Percentiles rank a stretch among this genome's conserved stretches.
Evolutionary conservation across 371 early-diverging fungal genomes (phyloP).

Genomic region (Batkoa obscura): DNA sequence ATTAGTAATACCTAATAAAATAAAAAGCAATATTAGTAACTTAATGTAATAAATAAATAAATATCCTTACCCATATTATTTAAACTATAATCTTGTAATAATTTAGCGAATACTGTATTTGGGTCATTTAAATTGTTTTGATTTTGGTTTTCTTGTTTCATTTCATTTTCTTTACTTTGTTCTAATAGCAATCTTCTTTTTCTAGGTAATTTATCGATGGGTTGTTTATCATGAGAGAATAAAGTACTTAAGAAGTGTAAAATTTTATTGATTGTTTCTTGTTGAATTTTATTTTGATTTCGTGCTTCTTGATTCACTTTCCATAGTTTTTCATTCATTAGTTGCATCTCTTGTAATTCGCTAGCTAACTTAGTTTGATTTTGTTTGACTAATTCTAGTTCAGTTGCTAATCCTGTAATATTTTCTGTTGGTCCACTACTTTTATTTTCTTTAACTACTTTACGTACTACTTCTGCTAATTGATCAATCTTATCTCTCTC

Average conservation of each 20-base stretch:
- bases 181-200: constrained; percentile 23
- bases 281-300: constrained; percentile 64
- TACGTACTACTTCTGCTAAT: neutral
- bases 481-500: constrained; percentile 31
- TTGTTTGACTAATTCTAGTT: constrained; percentile 38
- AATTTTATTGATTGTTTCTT: constrained; percentile 82
- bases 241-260: constrained; percentile 58
- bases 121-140: neutral
- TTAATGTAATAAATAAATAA: neutral
- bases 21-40: neutral
- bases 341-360: constrained; percentile 69
- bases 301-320: constrained; percentile 51
- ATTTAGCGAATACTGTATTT: neutral
- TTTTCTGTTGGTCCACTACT: neutral
- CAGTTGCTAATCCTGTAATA: neutral
- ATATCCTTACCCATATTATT: neutral
- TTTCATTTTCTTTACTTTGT: neutral
- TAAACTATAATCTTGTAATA: neutral
- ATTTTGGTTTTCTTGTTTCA: neutral
- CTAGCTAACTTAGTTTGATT: constrained; percentile 74
- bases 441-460: neutral
- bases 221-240: constrained; percentile 36
- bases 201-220: constrained; percentile 30
- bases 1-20: neutral
- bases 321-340: constrained; percentile 81